Evolutionary conservation across 2,329 filamentous ascomycete genomes (phyloP), one percentile per base, ranked within the genome.

Genomic region (Penicillium sp.): DNA sequence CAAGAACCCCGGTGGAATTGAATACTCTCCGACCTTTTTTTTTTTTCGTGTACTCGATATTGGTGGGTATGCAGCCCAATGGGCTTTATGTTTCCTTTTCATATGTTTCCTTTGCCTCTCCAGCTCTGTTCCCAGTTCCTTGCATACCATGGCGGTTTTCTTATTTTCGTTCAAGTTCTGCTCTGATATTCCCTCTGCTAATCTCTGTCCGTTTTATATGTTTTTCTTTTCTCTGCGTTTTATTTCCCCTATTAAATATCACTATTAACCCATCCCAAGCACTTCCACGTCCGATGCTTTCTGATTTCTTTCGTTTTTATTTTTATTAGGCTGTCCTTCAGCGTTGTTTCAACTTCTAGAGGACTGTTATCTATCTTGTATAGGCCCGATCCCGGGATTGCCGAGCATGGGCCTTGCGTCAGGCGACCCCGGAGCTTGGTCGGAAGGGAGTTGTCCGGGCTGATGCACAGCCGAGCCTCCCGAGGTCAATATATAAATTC

Each of bases 141-240:
- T 61, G 61, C 59, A 63, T 63, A 54, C 42, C 44, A 53, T 53
- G 59, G 59, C 55, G 54, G 57, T 38, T 56, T 54, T 30, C 36
- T 22, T 50, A 38, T 58, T 41, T 28, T 22, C 37, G 8, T 36
- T 37, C 38, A 47, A 52, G 40, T 53, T 48, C 44, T 42, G 30
- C 30, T 26, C 45, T 36, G 35, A 42, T 50, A 47, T 50, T 31
- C 25, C 41, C 46, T 19, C 26, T 36, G n/a, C 38, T 59, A 41
- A 35, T 55, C 53, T 33, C 22, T 55, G 19, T 56, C 25, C 17
- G 30, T 35, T 35, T 35, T 35, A 6, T 8, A 7, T 35, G 14
- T 35, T 41, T 50, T 19, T 44, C 26, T 37, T 42, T n/a, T n/a
- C n/a, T n/a, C 12, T 47, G 10, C 22, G 49, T 58, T 35, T n/a